Percentiles rank a stretch among this genome's conserved stretches.
phyloP scores from a whole-genome alignment of 129 eudicot species.

The Tagetes erecta region DNA sequence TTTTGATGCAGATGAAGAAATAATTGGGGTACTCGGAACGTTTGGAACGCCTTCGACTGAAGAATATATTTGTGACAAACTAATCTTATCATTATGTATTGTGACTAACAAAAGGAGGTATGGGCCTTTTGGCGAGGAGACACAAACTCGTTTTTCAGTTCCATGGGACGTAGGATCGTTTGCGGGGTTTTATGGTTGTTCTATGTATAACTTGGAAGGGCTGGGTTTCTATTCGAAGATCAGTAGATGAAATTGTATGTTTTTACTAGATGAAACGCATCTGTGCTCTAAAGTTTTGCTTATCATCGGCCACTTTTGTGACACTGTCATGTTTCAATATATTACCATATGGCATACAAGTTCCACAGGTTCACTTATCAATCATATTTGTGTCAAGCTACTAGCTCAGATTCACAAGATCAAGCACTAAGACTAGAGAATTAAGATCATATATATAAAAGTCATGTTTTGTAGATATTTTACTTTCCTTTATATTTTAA shows the following conservation, averaged over 20 bases:
- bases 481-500: too few relatives aligned
- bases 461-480: too few relatives aligned
- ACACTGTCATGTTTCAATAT: too few relatives aligned
- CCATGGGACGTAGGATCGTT: slow-evolving; percentile 21
- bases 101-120: slow-evolving; percentile 16
- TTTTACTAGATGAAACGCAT: too few relatives aligned
- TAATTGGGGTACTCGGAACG: slow-evolving; percentile 18
- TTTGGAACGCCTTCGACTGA: neutral
- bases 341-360: too few relatives aligned
- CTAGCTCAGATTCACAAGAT: too few relatives aligned
- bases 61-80: neutral
- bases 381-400: too few relatives aligned
- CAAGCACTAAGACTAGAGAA: too few relatives aligned
- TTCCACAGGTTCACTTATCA: too few relatives aligned
- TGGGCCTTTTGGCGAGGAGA: slow-evolving; percentile 29
- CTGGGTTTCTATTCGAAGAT: slow-evolving; percentile 27
- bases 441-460: too few relatives aligned
- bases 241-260: neutral
- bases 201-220: slow-evolving; percentile 22
- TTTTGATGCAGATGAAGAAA: slow-evolving; percentile 20
- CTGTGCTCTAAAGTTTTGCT: too few relatives aligned
- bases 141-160: neutral
- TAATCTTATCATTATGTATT: slow-evolving; percentile 19
- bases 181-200: slow-evolving; percentile 33
- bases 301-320: too few relatives aligned